These are phyloP conservation scores for Teunomyces funiuensis DNA, from an alignment of 805 yeast species.

Conservation along the genomic window DNA sequence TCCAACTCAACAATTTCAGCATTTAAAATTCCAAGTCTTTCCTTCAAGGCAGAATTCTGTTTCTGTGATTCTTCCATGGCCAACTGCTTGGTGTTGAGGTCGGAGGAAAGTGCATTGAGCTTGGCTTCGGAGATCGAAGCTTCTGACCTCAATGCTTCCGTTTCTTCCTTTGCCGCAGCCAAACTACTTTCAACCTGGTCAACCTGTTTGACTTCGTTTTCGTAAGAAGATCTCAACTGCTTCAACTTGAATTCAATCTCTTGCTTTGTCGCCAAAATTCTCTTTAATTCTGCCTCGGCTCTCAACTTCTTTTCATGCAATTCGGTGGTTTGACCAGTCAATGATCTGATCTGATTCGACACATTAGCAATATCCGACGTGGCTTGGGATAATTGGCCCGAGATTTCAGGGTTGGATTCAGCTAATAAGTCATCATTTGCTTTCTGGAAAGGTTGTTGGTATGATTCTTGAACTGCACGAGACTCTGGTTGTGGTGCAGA, in stretches of 20 bases:
- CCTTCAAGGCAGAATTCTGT: conserved; percentile 64
- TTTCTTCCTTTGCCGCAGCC: conserved; percentile 59
- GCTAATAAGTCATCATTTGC: conserved; percentile 53
- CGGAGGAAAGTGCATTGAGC: conserved; percentile 65
- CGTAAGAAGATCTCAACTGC: conserved; percentile 67
- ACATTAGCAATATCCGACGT: conserved; percentile 84
- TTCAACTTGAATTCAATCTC: conserved; percentile 73
- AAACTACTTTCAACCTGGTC: conserved; percentile 67
- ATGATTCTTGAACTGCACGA: not conserved
- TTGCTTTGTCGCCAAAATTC: conserved; percentile 61
- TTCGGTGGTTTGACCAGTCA: conserved; percentile 70
- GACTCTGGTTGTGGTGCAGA: not conserved
- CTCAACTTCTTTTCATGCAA: conserved; percentile 68
- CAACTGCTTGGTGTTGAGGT: conserved; percentile 59
- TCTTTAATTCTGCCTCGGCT: conserved; percentile 76
- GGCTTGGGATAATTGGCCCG: conserved; percentile 71
- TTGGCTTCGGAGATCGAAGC: conserved; percentile 77
- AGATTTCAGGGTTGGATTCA: conserved; percentile 50
- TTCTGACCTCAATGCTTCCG: conserved; percentile 68
- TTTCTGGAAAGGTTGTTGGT: not conserved
- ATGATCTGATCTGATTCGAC: conserved; percentile 78
- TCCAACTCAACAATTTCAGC: conserved; percentile 64
- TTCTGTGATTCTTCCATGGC: conserved; percentile 67
- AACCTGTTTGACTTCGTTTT: conserved; percentile 74
- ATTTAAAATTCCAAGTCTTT: conserved; percentile 63